phyloP scores from a whole-genome alignment of 2,329 filamentous ascomycete species.

The Fusarium nisikadoi region DNA sequence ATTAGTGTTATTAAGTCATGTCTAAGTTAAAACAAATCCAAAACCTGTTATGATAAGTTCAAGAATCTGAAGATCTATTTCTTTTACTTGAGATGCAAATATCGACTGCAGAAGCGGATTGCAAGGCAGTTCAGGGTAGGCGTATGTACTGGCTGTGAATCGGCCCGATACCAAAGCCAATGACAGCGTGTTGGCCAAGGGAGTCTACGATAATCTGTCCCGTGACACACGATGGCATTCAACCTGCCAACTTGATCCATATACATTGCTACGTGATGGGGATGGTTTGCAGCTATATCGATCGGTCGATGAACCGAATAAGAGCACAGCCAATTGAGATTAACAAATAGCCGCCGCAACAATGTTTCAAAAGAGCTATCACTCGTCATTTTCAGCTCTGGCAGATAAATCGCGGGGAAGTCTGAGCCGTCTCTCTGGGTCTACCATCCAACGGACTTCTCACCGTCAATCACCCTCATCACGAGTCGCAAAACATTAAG shows the following conservation, averaged over 20 bases:
- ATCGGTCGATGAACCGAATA: neutral
- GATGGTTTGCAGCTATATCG: neutral
- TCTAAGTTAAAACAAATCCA: too few species aligned
- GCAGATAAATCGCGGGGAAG: conserved; percentile 3
- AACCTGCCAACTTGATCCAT: neutral
- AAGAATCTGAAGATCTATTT: too few species aligned
- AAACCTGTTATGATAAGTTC: too few species aligned
- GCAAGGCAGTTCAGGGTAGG: neutral
- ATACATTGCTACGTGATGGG: neutral
- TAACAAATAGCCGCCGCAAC: neutral
- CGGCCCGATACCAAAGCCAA: neutral
- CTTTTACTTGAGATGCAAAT: neutral
- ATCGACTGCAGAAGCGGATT: neutral
- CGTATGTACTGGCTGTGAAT: accelerated
- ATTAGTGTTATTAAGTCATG: too few species aligned
- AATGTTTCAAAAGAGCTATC: neutral
- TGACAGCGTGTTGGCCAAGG: accelerated
- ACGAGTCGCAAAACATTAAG: neutral
- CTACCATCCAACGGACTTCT: conserved; percentile 6
- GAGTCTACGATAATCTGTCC: neutral
- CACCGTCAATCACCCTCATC: neutral
- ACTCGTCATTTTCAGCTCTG: neutral
- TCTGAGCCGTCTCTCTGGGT: neutral
- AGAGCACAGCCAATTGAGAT: neutral
- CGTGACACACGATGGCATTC: neutral